phyloP scores from a whole-genome alignment of 352 stramenopile species.

The Poterioochromonas sp. region DNA sequence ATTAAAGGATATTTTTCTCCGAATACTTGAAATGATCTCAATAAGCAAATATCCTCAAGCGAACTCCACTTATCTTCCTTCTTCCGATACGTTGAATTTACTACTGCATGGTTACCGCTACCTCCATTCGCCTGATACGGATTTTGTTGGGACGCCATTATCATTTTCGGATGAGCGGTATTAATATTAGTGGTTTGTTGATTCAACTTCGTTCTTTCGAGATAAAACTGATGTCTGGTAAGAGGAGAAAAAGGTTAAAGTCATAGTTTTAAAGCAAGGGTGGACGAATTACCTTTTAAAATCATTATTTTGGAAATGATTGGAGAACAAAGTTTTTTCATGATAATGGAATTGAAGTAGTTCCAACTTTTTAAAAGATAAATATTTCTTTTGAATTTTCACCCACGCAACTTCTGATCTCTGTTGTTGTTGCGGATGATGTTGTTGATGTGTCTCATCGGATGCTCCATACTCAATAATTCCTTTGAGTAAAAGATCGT shows the following conservation, averaged over 20 bases:
- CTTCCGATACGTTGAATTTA: too few species aligned
- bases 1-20: constrained; percentile 6
- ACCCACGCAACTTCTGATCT: neutral
- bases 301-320: neutral
- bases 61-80: constrained; percentile 1
- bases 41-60: neutral
- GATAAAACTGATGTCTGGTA: too few species aligned
- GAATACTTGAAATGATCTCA: constrained; percentile 28
- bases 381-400: neutral
- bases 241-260: too few species aligned
- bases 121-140: too few species aligned
- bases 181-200: too few species aligned
- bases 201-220: too few species aligned
- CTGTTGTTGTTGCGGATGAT: too few species aligned
- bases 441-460: too few species aligned
- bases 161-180: too few species aligned
- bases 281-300: constrained; percentile 3
- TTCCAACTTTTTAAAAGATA: neutral
- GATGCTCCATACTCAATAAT: neutral
- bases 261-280: too few species aligned
- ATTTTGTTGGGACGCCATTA: too few species aligned
- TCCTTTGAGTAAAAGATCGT: constrained; percentile 7
- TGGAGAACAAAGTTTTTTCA: neutral
- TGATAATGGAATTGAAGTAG: neutral
- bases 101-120: too few species aligned